Evolutionary conservation across 306 rosid genomes (phyloP).

Genomic region (Glycyrrhiza uralensis): DNA sequence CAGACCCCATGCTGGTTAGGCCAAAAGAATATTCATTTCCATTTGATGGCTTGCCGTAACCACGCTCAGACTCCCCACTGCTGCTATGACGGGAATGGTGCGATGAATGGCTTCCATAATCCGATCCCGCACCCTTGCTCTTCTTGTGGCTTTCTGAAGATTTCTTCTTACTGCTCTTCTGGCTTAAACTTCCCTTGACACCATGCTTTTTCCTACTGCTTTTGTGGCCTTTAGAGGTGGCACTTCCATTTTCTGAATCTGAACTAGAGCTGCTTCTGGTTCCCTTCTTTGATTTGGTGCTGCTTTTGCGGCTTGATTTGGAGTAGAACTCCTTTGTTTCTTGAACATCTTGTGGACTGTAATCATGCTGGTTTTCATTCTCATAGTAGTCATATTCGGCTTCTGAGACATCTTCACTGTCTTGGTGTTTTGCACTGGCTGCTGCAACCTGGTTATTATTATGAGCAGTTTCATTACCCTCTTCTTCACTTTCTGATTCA

Average conservation of each 20-base stretch:
- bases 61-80: conserved; percentile 16
- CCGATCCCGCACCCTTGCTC: neutral
- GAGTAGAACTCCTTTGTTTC: conserved; percentile 32
- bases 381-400: conserved; percentile 22
- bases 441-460: neutral
- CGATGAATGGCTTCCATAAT: neutral
- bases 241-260: conserved; percentile 38
- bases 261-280: conserved; percentile 1
- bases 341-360: conserved; percentile 22
- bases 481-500: neutral
- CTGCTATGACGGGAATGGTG: conserved; percentile 3
- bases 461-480: conserved; percentile 2
- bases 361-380: conserved; percentile 20
- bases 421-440: conserved; percentile 17
- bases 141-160: too few species aligned
- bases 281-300: conserved; percentile 25
- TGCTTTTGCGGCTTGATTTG: conserved; percentile 34
- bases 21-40: conserved; percentile 23
- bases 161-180: conserved; percentile 26
- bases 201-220: conserved; percentile 22
- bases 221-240: conserved; percentile 11
- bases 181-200: conserved; percentile 13
- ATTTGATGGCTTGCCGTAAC: conserved; percentile 2
- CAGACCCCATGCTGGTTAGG: conserved; percentile 20
- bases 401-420: conserved; percentile 22